Base-by-base conservation (phyloP, 768 basidiomycete genomes). In the Boletus coccyginus region DNA sequence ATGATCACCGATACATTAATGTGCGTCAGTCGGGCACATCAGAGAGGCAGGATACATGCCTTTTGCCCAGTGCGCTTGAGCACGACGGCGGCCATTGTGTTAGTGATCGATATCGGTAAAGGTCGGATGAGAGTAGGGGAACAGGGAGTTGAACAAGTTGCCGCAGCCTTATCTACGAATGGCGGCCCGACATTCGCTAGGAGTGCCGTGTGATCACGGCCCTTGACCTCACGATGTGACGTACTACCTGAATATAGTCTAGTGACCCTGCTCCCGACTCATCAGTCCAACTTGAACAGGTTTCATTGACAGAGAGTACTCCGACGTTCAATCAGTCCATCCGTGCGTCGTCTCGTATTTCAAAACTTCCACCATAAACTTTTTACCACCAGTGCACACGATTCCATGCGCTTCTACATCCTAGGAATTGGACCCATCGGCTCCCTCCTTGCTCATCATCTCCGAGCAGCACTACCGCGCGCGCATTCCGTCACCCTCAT, bases 341-440 rank as follows among this genome's bases (percentile, higher is more conserved):
- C 16, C 11, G 56, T 46, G 27, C 33, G 56, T 50, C 32, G 10
- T 2, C 32, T 12, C 45, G 38, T 12, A 40, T 32, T n/a, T 27
- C 21, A 32, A 21, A 27, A 16, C 10, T 55, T 45, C 19, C 17
- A 35, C 32, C 46, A 7, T 27, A 40, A 59, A 33, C n/a, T 35
- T 54, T 29, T 46, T 38, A 11, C n/a, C 11, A 11, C 29, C 24
- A 60, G 48, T 5, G 14, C 13, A 41, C 41, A 14, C 46, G 41
- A 32, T 24, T 39, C 35, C 46, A 63, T 92, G 88, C 86, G 80
- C 59, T 80, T 88, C 67, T 87, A 90, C 75, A 66, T 90, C 60
- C 78, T 91, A 59, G 93, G 94, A 62, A 71, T 93, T 41, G 93
- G 93, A 47, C 80, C 92, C 43, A 82, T 96, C 59, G 95, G 95